phyloP scores from a whole-genome alignment of 2,329 filamentous ascomycete genomes.

The Fusarium aywerte region DNA sequence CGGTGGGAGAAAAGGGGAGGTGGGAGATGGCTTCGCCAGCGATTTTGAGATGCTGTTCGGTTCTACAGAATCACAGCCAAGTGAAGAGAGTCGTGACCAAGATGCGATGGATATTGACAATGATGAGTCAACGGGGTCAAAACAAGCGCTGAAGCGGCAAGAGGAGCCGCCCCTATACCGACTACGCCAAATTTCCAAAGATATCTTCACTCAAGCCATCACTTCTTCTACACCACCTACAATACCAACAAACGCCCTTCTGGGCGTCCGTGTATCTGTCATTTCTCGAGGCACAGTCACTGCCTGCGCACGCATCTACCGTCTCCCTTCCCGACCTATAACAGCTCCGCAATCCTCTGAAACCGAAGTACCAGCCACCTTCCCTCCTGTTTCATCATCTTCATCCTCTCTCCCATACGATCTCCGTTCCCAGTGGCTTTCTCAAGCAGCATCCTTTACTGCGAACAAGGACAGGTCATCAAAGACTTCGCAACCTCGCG shows the following conservation, averaged over 20 bases:
- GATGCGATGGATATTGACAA: slow-evolving; percentile 51
- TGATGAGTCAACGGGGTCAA: slow-evolving; percentile 11
- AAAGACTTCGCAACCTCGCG: slow-evolving; percentile 32
- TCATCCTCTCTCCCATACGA: slow-evolving; percentile 53
- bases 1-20: slow-evolving; percentile 78
- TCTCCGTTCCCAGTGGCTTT: slow-evolving; percentile 78
- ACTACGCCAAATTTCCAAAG: slow-evolving; percentile 43
- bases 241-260: slow-evolving; percentile 54
- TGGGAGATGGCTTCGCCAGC: slow-evolving; percentile 84
- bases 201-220: slow-evolving; percentile 49
- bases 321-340: slow-evolving; percentile 65
- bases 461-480: slow-evolving; percentile 14
- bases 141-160: not conserved
- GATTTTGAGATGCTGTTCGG: slow-evolving; percentile 80
- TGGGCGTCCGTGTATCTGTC: slow-evolving; percentile 75
- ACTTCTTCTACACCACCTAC: slow-evolving; percentile 34
- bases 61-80: slow-evolving; percentile 14
- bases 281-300: slow-evolving; percentile 75
- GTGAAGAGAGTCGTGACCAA: slow-evolving; percentile 29
- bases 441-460: slow-evolving; percentile 55
- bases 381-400: slow-evolving; percentile 45
- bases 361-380: slow-evolving; percentile 60
- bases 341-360: slow-evolving; percentile 46
- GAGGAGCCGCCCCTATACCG: slow-evolving; percentile 17
- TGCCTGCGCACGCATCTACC: slow-evolving; percentile 84